Evolutionary conservation across 2,329 filamentous ascomycete genomes (phyloP).

Genomic region (Mycosphaerella arachidis): DNA sequence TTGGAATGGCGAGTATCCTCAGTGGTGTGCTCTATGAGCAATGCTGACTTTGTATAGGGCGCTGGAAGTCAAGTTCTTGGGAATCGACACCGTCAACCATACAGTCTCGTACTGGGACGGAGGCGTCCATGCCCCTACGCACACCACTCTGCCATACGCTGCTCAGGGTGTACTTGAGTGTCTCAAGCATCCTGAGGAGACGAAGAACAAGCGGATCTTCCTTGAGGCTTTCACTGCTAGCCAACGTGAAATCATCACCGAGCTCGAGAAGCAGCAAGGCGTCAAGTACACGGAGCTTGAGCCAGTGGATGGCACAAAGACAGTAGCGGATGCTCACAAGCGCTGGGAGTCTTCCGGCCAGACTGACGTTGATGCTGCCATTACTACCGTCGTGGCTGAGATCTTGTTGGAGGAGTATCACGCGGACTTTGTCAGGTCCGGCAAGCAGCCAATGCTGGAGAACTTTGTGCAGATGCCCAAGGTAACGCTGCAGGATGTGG

Average conservation of each 20-base stretch:
- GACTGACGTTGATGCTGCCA: constrained; percentile 8
- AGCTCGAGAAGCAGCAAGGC: constrained; percentile 61
- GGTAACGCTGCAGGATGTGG: constrained; percentile 7
- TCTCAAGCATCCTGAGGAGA: constrained; percentile 28
- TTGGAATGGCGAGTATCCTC: constrained; percentile 31
- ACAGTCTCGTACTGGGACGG: constrained; percentile 28
- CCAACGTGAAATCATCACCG: constrained; percentile 56
- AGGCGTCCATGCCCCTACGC: constrained; percentile 29
- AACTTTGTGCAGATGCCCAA: constrained; percentile 11
- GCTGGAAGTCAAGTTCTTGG: constrained; percentile 12
- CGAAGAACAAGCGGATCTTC: constrained; percentile 40
- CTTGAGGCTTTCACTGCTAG: constrained; percentile 66
- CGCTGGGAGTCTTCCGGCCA: constrained; percentile 1
- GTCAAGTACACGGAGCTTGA: constrained; percentile 49
- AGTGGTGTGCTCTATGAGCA: constrained; percentile 8
- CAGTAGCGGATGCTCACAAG: constrained; percentile 11
- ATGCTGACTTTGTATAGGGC: constrained; percentile 21
- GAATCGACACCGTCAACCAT: constrained; percentile 11
- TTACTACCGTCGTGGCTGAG: constrained; percentile 11
- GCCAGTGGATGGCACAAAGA: constrained; percentile 4
- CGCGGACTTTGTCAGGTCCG: constrained; percentile 6
- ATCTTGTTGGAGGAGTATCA: constrained; percentile 15
- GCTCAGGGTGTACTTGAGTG: constrained; percentile 28
- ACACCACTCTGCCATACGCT: constrained; percentile 28
- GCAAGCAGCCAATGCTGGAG: constrained; percentile 12